A percentile compares a stretch with the other conserved stretches of the same genome.
These are phyloP conservation scores for Ilyonectria mors-panacis DNA, from an alignment of 2,329 filamentous ascomycete genomes.

Conservation along the genomic window DNA sequence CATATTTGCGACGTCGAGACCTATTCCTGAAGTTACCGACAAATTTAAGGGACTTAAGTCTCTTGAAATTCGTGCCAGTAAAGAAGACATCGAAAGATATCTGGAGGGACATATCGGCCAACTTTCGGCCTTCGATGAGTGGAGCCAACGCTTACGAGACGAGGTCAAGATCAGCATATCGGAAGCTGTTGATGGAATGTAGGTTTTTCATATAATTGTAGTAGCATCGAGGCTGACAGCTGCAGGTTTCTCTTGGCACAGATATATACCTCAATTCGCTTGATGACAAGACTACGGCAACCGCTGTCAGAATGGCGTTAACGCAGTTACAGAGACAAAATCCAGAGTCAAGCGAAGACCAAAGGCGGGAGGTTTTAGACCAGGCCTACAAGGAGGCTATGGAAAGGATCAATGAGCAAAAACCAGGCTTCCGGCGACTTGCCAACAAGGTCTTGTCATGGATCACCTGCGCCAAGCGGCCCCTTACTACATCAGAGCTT, in stretches of 20 bases:
- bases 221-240: background rate
- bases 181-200: constrained; percentile 37
- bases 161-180: constrained; percentile 28
- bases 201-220: background rate
- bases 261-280: constrained; percentile 29
- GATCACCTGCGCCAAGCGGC: background rate
- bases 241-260: constrained; percentile 34
- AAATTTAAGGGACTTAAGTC: background rate
- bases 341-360: constrained; percentile 41
- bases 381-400: constrained; percentile 59
- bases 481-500: background rate
- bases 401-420: constrained; percentile 51
- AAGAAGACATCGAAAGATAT: constrained; percentile 34
- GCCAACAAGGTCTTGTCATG: background rate
- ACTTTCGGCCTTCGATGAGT: constrained; percentile 10
- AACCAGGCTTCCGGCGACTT: background rate
- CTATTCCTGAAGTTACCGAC: constrained; percentile 25
- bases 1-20: constrained; percentile 44
- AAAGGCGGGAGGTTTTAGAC: constrained; percentile 49
- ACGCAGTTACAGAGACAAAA: constrained; percentile 11
- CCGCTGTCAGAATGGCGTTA: constrained; percentile 50
- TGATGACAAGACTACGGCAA: background rate
- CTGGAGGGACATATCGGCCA: background rate
- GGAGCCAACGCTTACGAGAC: no score
- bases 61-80: constrained; percentile 35